Conservation (phyloP, 805 yeast genomes). For the Brettanomyces sp. region DNA sequence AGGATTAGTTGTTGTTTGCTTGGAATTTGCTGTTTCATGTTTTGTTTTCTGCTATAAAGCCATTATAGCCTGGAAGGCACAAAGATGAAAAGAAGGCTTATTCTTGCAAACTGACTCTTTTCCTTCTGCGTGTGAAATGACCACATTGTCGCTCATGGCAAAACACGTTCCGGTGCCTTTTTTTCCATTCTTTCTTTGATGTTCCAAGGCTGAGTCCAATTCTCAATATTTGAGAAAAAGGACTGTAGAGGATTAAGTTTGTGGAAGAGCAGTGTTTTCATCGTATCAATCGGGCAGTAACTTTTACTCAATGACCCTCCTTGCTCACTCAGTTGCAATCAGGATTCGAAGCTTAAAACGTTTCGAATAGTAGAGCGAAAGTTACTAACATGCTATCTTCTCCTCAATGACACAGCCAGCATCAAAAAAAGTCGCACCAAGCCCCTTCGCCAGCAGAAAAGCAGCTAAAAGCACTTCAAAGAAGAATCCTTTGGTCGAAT, state of each 20-base stretch:
- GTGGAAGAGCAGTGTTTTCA: slow-evolving; percentile 6
- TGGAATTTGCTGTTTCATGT: too few relatives aligned
- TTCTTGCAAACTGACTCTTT: too few relatives aligned
- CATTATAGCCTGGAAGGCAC: too few relatives aligned
- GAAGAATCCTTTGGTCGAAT: slow-evolving; percentile 82
- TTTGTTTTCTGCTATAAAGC: too few relatives aligned
- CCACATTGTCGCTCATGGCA: too few relatives aligned
- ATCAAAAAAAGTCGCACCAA: slow-evolving; percentile 82
- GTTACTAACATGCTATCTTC: slow-evolving; percentile 16
- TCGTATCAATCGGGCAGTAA: not conserved
- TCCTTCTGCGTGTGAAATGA: too few relatives aligned
- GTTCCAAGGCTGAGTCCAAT: not conserved
- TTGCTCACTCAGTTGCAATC: slow-evolving; percentile 1
- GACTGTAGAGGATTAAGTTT: slow-evolving; percentile 16
- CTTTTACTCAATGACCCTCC: slow-evolving; percentile 1
- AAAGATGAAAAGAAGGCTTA: too few relatives aligned
- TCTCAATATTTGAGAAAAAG: not conserved
- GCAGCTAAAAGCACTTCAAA: slow-evolving; percentile 29
- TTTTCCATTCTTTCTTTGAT: slow-evolving; percentile 5
- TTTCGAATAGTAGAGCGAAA: slow-evolving; percentile 11
- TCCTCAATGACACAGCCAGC: slow-evolving; percentile 31
- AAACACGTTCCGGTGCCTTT: not conserved
- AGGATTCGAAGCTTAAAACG: not conserved
- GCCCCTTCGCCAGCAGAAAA: slow-evolving; percentile 84
- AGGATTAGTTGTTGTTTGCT: too few relatives aligned